Evolutionary conservation across 2,329 filamentous ascomycete species (phyloP), one percentile per base, ranked within the genome.

Genomic region (Phyllosticta paracitricarpa): DNA sequence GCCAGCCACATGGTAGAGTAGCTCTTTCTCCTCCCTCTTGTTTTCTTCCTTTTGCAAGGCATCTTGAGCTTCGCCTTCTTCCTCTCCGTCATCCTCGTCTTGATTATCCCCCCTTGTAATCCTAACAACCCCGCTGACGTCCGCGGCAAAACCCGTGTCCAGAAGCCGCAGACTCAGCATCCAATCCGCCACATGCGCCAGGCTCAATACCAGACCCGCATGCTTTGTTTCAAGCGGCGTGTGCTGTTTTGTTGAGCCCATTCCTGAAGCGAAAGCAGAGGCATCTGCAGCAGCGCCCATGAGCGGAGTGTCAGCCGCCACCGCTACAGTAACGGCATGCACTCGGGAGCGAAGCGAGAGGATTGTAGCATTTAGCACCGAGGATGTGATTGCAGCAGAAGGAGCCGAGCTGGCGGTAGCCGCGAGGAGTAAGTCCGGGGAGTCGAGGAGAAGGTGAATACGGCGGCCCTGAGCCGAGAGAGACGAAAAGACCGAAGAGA

Each of bases 111-210:
- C 86, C 54, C 81, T 79, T 19, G 88, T 92, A 57, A 94, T 80
- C 66, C 91, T 82, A 64, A 97, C 69, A 53, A 96, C 91, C 2
- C 93, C 93, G 75, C 89, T 96, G 33, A 97, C 89, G 74, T 97
- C 93, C 71, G 83, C 87, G 64, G 93, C 92, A n/a, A 86, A 86
- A 0, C 93, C 93, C 0, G 91, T 96, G 69, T 96, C 91, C 63
- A 97, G 74, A 69, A 87, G 81, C 58, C 92, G 80, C 62, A 94
- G 76, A 64, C 89, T 84, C 67, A 96, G 75, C 3, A 93, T 81
- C 64, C 82, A 78, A n/a, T 83, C 76, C 8, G 91, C 89, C 67
- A 84, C 81, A 71, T 97, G 91, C n/a, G 88, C 89, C 64, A 88
- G 75, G 5, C 82, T 83, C 40, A 91, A 78, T 22, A 88, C 75